phyloP scores from a whole-genome alignment of 768 basidiomycete species.

The Multifurca ochricompacta region DNA sequence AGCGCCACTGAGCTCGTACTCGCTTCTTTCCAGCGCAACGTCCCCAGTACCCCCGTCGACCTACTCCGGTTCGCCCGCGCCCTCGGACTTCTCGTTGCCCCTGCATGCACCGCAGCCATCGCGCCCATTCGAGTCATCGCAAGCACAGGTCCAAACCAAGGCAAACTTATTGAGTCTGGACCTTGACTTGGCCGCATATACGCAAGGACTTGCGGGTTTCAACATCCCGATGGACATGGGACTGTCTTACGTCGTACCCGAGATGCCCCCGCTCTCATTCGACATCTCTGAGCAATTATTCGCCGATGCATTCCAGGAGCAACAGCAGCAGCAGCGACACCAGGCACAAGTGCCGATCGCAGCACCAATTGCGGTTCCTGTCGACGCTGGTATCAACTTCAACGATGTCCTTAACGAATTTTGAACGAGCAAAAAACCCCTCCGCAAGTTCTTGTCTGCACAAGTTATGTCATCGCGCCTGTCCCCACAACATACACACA shows the following conservation, averaged over 20 bases:
- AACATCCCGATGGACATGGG: slow-evolving; percentile 20
- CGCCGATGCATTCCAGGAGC: slow-evolving; percentile 9
- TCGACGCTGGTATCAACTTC: slow-evolving; percentile 14
- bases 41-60: slow-evolving; percentile 16
- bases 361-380: slow-evolving; percentile 8
- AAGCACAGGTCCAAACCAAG: background rate
- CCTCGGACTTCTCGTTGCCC: slow-evolving; percentile 18
- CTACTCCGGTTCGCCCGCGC: slow-evolving; percentile 19
- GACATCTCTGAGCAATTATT: slow-evolving; percentile 12
- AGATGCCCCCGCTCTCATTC: slow-evolving; percentile 13
- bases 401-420: slow-evolving; percentile 21
- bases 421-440: slow-evolving; percentile 10
- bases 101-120: slow-evolving; percentile 17
- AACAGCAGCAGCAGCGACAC: background rate
- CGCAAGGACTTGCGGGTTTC: slow-evolving; percentile 16
- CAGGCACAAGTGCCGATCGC: slow-evolving; percentile 5
- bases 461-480: background rate
- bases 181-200: slow-evolving; percentile 15
- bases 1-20: background rate
- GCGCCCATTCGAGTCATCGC: slow-evolving; percentile 9
- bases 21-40: background rate
- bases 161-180: background rate
- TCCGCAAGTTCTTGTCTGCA: background rate
- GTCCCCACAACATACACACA: too few relatives aligned
- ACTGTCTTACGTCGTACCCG: slow-evolving; percentile 8